Conservation (phyloP, 805 yeast genomes). For the Starmerella powellii region DNA sequence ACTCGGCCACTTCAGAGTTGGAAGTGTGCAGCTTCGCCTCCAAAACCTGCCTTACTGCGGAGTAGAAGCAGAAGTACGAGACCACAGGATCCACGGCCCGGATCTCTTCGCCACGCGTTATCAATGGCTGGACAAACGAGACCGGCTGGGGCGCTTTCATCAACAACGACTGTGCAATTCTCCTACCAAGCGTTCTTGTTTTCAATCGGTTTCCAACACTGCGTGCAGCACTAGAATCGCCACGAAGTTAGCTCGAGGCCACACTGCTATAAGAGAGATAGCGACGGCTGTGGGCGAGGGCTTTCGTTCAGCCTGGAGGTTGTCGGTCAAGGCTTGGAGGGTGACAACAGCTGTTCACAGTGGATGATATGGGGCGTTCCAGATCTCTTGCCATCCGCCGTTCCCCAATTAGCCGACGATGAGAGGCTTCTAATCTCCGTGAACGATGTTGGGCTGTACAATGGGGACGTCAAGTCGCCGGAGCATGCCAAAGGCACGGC, state of each 20-base stretch:
- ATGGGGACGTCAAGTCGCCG: constrained; percentile 47
- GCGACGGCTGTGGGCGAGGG: too few relatives aligned
- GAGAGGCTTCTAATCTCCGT: constrained; percentile 46
- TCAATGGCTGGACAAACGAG: constrained; percentile 23
- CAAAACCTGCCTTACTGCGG: constrained; percentile 64
- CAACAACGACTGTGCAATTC: too few relatives aligned
- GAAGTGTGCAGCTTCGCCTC: constrained; percentile 45
- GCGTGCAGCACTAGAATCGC: too few relatives aligned
- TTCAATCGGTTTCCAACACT: too few relatives aligned
- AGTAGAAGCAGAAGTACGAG: constrained; percentile 58
- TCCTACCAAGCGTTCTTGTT: too few relatives aligned
- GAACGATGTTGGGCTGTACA: constrained; percentile 60
- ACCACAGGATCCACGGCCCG: constrained; percentile 49
- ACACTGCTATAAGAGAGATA: too few relatives aligned
- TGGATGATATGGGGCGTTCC: constrained; percentile 23
- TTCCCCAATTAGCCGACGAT: constrained; percentile 26
- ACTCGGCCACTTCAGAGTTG: constrained; percentile 43
- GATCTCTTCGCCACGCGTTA: constrained; percentile 45
- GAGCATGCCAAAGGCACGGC: constrained; percentile 63
- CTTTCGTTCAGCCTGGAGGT: too few relatives aligned
- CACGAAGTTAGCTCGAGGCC: too few relatives aligned
- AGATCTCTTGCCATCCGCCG: constrained; percentile 27
- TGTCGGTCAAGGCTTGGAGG: too few relatives aligned
- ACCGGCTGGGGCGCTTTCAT: constrained; percentile 22
- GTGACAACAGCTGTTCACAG: background rate